phyloP scores from a whole-genome alignment of 495 filamentous ascomycete species.

The Neurospora sp. region DNA sequence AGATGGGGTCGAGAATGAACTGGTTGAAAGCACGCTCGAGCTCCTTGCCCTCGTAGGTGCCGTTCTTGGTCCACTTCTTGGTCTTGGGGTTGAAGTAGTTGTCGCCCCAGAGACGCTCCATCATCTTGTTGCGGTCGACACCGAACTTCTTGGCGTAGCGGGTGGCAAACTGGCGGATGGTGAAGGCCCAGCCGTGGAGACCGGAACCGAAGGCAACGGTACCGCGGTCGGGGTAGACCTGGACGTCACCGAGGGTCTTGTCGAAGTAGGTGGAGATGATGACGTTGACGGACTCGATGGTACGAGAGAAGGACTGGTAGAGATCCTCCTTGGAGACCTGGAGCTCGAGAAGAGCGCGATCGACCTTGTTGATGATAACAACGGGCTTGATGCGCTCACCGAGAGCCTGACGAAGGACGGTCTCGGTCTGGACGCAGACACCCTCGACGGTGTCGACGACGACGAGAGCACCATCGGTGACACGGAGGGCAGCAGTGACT shows the following conservation, averaged over 20 bases:
- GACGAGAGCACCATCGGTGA: constrained; percentile 98
- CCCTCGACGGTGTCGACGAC: constrained; percentile 99
- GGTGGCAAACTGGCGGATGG: constrained; percentile 92
- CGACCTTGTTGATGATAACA: constrained; percentile 99
- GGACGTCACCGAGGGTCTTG: constrained; percentile 92
- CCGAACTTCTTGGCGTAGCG: constrained; percentile 99
- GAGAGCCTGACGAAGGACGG: constrained; percentile 96
- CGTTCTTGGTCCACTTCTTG: constrained; percentile 97
- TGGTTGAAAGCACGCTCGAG: constrained; percentile 98
- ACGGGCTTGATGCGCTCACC: constrained; percentile 99
- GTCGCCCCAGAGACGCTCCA: constrained; percentile 99
- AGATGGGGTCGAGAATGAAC: constrained; percentile 99
- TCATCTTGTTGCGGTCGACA: constrained; percentile 99
- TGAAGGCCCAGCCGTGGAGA: constrained; percentile 99
- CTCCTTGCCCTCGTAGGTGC: constrained; percentile 68
- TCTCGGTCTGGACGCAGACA: constrained; percentile 99
- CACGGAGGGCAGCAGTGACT: constrained; percentile 98
- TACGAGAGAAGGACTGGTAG: constrained; percentile 98
- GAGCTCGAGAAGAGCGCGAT: constrained; percentile 96
- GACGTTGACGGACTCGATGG: constrained; percentile 99
- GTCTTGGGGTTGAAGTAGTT: constrained; percentile 99
- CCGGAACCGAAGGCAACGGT: constrained; percentile 99
- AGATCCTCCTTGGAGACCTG: constrained; percentile 98
- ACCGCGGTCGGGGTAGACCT: constrained; percentile 93
- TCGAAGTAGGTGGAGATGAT: constrained; percentile 98